Evolutionary conservation across 441 rosid species (phyloP).

Genomic region (Pelargonium cotyledonis): DNA sequence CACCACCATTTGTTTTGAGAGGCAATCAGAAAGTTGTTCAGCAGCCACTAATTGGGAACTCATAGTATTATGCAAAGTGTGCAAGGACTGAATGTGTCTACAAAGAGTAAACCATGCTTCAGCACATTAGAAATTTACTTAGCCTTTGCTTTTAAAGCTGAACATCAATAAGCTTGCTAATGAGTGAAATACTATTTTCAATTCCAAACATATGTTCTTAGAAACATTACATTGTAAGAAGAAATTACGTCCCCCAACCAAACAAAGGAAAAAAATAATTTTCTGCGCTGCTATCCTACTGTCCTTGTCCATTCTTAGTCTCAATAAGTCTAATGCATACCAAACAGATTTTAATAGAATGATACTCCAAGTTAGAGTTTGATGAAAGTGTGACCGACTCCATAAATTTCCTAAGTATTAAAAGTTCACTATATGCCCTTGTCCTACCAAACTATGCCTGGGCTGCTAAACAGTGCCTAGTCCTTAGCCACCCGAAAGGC

Average conservation of each 20-base stretch:
- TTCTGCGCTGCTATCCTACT: background rate
- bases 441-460: no score
- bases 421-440: no score
- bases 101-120: conserved; percentile 19
- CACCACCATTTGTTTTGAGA: conserved; percentile 73
- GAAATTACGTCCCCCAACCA: background rate
- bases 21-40: conserved; percentile 77
- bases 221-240: background rate
- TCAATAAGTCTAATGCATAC: background rate
- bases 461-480: no score
- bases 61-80: conserved; percentile 66
- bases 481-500: no score
- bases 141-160: background rate
- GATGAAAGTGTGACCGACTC: background rate
- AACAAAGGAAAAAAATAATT: background rate
- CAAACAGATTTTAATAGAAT: background rate
- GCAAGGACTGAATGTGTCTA: conserved; percentile 66
- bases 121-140: background rate
- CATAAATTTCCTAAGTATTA: background rate
- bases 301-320: background rate
- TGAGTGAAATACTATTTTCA: background rate
- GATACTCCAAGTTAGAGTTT: background rate
- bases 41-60: conserved; percentile 80
- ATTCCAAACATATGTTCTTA: background rate
- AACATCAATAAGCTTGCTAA: background rate